Evolutionary conservation across 2,329 filamentous ascomycete genomes (phyloP), one percentile per base, ranked within the genome.

Genomic region (Ilyonectria destructans): DNA sequence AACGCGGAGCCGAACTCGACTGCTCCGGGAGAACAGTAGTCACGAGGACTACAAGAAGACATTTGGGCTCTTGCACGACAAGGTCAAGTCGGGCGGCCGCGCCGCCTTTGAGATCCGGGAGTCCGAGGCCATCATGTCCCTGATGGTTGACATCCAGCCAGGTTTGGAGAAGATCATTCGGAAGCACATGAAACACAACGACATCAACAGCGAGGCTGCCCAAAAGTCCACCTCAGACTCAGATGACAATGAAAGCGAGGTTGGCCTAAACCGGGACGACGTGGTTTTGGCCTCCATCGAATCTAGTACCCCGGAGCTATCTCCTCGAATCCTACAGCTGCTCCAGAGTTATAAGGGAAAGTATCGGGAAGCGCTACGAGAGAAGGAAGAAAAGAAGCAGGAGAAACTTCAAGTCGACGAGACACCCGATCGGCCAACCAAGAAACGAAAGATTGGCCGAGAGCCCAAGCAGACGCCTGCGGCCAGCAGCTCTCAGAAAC

Each of bases 91-190:
- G 1, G 9, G 9, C 0, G 17, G 15, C 6, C 33, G 8, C 4
- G 15, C 63, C 1, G 13, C n/a, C 2, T 7, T 29, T 1, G 62
- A 69, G 31, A 33, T 59, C n/a, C 31, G 15, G 3, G 62, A 75
- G 49, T 63, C 62, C 0, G 73, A 75, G 4, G 71, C 54, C 1
- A 12, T 75, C 8, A 26, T 72, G 45, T 74, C 73, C 0, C 37
- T 72, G 6, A 51, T 70, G 2, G 17, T 59, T 17, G 60, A 75
- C 5, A 65, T 76, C 8, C 62, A 59, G 12, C 68, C 65, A 1
- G 17, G 26, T 1, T 23, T 75, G 2, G n/a, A 46, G 26, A 31
- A 31, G 0, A 31, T 45, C 0, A 52, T 71, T n/a, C 26, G 15
- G 1, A 21, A 66, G 1, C 23, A 49, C 17, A 23, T 40, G 33